Evolutionary conservation across 108 stramenopile species (phyloP).

Genomic region (Cyclotella cryptica): DNA sequence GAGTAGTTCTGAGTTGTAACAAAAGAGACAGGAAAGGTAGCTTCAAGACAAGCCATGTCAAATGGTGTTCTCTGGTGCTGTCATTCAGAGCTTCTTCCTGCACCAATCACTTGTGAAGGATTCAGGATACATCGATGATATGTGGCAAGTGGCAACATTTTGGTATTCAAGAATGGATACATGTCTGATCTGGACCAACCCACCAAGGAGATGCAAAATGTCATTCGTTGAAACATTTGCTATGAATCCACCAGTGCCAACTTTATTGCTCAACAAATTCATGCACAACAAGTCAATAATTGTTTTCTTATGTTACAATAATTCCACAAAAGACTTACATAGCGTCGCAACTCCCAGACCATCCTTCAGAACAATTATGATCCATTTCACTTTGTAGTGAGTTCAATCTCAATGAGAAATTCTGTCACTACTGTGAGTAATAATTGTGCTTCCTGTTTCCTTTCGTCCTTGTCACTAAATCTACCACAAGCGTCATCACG

Average conservation of each 20-base stretch:
- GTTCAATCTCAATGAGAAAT: conserved; percentile 77
- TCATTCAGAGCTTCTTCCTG: conserved; percentile 50
- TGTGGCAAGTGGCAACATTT: conserved; percentile 78
- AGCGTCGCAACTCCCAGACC: conserved; percentile 68
- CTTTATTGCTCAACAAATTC: conserved; percentile 57
- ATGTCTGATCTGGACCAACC: conserved; percentile 82
- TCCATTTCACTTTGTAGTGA: conserved; percentile 80
- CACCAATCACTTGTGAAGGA: conserved; percentile 57
- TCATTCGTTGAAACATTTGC: conserved; percentile 87
- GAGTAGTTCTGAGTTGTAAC: conserved; percentile 74
- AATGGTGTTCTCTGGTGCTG: conserved; percentile 60
- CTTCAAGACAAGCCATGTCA: conserved; percentile 80
- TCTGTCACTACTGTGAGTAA: conserved; percentile 57
- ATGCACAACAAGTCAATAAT: conserved; percentile 70
- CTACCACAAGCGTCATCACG: conserved; percentile 22
- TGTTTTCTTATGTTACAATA: conserved; percentile 73
- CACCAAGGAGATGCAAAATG: conserved; percentile 81
- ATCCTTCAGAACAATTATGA: conserved; percentile 78
- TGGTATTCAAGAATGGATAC: conserved; percentile 70
- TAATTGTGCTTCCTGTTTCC: conserved; percentile 25
- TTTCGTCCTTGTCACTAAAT: conserved; percentile 33
- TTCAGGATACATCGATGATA: conserved; percentile 77
- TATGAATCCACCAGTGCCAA: conserved; percentile 44
- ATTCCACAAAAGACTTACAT: conserved; percentile 79
- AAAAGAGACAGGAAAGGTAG: conserved; percentile 83